These are phyloP conservation scores for Neurospora sp. DNA, from an alignment of 495 filamentous ascomycete species.

Conservation along the genomic window DNA sequence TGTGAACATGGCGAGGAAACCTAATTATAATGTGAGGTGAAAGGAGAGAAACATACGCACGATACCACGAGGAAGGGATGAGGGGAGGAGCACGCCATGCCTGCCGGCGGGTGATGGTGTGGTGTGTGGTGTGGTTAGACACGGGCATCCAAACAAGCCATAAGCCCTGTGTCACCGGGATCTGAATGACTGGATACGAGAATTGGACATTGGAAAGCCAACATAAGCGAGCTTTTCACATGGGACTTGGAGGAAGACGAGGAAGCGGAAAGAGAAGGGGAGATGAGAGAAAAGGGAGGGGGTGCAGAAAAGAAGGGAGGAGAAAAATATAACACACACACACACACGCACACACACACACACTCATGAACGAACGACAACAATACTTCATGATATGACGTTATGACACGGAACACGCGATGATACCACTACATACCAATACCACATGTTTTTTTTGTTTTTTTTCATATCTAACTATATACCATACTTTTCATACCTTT, in stretches of 20 bases:
- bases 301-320: not conserved
- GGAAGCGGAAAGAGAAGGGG: not conserved
- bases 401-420: not conserved
- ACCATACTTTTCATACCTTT: not conserved
- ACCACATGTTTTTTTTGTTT: not conserved
- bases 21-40: conserved; percentile 55
- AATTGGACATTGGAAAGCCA: not conserved
- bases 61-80: not conserved
- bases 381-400: not conserved
- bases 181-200: not conserved
- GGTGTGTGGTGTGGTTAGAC: not conserved
- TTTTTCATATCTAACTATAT: not conserved
- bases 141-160: not conserved
- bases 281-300: not conserved
- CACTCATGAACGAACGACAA: not conserved
- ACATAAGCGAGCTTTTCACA: not conserved
- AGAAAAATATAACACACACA: not conserved
- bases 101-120: not conserved
- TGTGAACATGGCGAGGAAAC: conserved; percentile 80
- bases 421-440: not conserved
- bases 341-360: not conserved
- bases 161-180: not conserved
- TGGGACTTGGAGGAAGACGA: not conserved
- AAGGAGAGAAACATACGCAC: not conserved
- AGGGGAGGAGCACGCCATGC: not conserved